Conservation (phyloP, 1,284 basidiomycete species). For the Leccinum discolor region DNA sequence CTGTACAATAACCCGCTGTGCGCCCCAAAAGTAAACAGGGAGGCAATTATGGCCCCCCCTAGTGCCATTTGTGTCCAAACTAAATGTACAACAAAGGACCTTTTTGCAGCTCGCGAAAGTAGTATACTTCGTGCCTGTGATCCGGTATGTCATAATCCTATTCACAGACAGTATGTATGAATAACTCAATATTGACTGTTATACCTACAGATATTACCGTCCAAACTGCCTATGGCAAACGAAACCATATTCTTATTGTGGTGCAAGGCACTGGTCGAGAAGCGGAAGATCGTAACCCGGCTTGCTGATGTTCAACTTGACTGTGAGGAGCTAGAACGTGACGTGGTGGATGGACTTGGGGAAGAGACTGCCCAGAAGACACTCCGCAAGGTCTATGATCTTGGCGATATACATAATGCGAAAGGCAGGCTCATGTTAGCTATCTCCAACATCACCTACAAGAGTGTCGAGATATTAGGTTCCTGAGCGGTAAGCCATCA, state of each 20-base stretch:
- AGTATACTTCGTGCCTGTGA: slow-evolving; percentile 1
- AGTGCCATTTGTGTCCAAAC: neutral
- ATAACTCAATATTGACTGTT: neutral
- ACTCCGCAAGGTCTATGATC: too few relatives aligned
- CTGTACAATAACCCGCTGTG: neutral
- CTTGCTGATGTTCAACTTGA: slow-evolving; percentile 6
- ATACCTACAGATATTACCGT: neutral
- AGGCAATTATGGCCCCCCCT: neutral
- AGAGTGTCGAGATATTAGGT: neutral
- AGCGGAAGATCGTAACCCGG: neutral
- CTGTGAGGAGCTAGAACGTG: slow-evolving; percentile 1
- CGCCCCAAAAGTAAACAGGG: neutral
- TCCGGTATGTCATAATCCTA: neutral
- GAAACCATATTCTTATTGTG: neutral
- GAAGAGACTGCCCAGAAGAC: neutral
- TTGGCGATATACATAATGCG: too few relatives aligned
- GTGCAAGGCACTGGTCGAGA: neutral
- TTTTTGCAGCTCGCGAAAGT: neutral
- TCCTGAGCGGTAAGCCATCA: neutral
- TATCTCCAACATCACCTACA: too few relatives aligned
- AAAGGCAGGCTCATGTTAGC: too few relatives aligned
- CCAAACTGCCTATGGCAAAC: neutral
- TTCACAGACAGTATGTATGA: too few relatives aligned
- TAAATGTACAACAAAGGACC: neutral
- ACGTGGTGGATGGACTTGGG: slow-evolving; percentile 1